phyloP scores from a whole-genome alignment of 78 protist species.

The Planoprotostelium fungivorum region DNA sequence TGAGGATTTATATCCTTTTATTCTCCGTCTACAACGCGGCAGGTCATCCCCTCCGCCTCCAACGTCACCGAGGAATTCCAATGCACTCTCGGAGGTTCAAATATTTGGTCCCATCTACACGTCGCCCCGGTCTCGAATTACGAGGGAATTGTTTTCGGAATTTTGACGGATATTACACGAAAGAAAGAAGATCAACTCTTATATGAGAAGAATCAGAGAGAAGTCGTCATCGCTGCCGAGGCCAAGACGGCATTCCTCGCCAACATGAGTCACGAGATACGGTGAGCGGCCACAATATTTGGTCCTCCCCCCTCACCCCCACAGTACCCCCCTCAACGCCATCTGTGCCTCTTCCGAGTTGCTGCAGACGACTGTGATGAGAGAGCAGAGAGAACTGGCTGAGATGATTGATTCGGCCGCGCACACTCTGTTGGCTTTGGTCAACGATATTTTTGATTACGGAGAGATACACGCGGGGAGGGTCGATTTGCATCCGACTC shows the following conservation, averaged over 20 bases:
- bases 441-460: neutral
- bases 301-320: neutral
- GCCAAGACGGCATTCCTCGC: neutral
- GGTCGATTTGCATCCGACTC: neutral
- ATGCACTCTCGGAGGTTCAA: too few relatives aligned
- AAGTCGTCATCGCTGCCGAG: neutral
- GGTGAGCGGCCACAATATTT: neutral
- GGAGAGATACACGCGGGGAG: neutral
- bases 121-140: too few relatives aligned
- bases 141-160: too few relatives aligned
- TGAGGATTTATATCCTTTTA: too few relatives aligned
- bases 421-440: neutral
- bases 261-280: neutral
- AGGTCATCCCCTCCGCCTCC: too few relatives aligned
- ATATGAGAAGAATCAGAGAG: neutral
- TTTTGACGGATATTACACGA: too few relatives aligned
- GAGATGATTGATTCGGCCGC: neutral
- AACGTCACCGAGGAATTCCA: too few relatives aligned
- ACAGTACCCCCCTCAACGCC: neutral
- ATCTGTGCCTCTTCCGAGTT: neutral
- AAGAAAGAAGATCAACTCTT: too few relatives aligned
- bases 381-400: neutral
- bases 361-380: neutral
- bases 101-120: too few relatives aligned
- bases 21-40: too few relatives aligned